A percentile compares a stretch with the other conserved stretches of the same genome.
Evolutionary conservation across 2,329 filamentous ascomycete species (phyloP).

Genomic region (Atkinsonella texensis): DNA sequence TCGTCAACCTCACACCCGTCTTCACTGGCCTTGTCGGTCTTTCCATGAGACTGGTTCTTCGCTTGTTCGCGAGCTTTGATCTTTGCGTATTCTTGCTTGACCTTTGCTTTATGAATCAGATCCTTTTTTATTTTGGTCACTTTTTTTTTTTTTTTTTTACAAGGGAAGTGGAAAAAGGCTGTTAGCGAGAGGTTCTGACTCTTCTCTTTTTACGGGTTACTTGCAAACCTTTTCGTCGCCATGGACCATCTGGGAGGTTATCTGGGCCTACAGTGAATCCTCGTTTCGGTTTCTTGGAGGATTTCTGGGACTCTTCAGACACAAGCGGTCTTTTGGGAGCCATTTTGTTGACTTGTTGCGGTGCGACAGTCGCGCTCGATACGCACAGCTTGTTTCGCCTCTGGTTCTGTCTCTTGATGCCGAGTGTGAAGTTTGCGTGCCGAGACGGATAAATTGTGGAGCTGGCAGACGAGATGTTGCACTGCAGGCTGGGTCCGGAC

Average conservation of each 20-base stretch:
- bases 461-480: background rate
- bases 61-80: constrained; percentile 47
- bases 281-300: constrained; percentile 43
- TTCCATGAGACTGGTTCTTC: constrained; percentile 10
- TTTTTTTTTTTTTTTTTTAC: constrained; percentile 22
- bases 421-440: background rate
- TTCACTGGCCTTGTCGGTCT: constrained; percentile 11
- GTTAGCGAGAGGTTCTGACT: background rate
- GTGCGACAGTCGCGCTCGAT: background rate
- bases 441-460: background rate
- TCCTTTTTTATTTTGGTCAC: constrained; percentile 82
- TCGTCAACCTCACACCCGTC: constrained; percentile 8
- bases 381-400: no score
- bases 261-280: constrained; percentile 81
- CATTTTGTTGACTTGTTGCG: constrained; percentile 13
- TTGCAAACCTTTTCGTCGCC: constrained; percentile 58
- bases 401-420: background rate
- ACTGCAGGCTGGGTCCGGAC: no score
- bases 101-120: constrained; percentile 82
- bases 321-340: constrained; percentile 20
- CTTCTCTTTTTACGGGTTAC: background rate
- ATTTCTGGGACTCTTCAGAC: constrained; percentile 19
- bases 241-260: constrained; percentile 81
- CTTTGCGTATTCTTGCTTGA: constrained; percentile 87
- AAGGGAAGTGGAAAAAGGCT: constrained; percentile 9